A percentile compares a stretch with the other conserved stretches of the same genome.
These are phyloP conservation scores for Cladophialophora yegresii DNA, from an alignment of 2,329 filamentous ascomycete species.

Conservation along the genomic window DNA sequence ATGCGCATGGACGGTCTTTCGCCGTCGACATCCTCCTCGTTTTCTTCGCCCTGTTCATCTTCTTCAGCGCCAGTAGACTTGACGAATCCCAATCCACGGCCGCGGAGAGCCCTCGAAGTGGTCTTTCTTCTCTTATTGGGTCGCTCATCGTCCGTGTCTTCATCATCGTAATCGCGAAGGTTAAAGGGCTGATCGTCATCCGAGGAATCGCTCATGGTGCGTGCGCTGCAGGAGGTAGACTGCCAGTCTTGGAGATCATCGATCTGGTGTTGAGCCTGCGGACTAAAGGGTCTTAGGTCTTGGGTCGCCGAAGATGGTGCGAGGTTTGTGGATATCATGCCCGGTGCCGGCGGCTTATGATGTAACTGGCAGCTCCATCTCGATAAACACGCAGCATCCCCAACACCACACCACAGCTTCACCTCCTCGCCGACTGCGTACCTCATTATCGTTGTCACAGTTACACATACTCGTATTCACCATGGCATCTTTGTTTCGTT, in stretches of 20 bases:
- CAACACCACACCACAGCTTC: neutral
- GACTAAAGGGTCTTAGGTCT: neutral
- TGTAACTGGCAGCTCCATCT: neutral
- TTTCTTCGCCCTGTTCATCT: constrained; percentile 26
- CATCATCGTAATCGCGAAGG: constrained; percentile 36
- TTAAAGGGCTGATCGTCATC: constrained; percentile 37
- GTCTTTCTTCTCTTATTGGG: constrained; percentile 36
- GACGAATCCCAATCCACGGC: constrained; percentile 36
- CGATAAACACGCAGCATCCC: neutral
- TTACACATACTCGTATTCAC: constrained; percentile 7
- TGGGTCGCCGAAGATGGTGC: neutral
- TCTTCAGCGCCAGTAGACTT: constrained; percentile 30
- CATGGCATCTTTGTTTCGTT: constrained; percentile 79
- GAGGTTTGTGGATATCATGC: neutral
- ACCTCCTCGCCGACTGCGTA: neutral
- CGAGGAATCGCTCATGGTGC: constrained; percentile 37
- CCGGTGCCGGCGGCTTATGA: neutral
- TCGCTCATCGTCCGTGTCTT: constrained; percentile 37
- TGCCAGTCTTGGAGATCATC: neutral
- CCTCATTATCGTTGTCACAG: no score
- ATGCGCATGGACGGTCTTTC: constrained; percentile 29
- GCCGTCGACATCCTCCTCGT: constrained; percentile 35
- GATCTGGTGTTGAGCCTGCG: neutral
- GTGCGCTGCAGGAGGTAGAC: neutral
- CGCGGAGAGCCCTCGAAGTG: constrained; percentile 30